Evolutionary conservation across 805 yeast species (phyloP).

Genomic region (Middelhovenomyces tepae): DNA sequence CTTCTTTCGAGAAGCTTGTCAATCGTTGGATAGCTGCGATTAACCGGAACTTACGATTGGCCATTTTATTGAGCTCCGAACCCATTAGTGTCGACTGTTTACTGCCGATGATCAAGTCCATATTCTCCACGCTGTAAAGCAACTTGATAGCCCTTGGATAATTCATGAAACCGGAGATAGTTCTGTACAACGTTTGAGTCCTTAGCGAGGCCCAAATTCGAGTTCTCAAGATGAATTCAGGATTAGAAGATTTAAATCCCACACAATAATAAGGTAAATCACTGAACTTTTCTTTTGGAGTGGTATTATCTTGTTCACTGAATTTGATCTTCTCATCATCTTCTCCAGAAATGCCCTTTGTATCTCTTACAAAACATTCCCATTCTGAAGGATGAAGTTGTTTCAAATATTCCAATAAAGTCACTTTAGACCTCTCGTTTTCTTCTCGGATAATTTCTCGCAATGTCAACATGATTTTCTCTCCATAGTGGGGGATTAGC

Average conservation of each 20-base stretch:
- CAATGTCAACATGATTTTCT: conserved; percentile 66
- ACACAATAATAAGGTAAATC: conserved; percentile 64
- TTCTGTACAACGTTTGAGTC: conserved; percentile 75
- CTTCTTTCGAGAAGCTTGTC: conserved; percentile 65
- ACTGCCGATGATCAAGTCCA: no score
- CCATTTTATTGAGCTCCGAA: conserved; percentile 45
- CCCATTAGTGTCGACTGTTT: no score
- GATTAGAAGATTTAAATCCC: conserved; percentile 62
- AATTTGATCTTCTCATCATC: conserved; percentile 13
- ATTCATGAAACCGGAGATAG: conserved; percentile 77
- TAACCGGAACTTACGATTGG: conserved; percentile 73
- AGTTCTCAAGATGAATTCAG: conserved; percentile 58
- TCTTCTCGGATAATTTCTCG: conserved; percentile 69
- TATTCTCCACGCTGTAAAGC: conserved; percentile 58
- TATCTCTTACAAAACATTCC: conserved; percentile 70
- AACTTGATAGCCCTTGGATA: conserved; percentile 66
- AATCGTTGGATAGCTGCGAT: conserved; percentile 82
- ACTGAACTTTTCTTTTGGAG: conserved; percentile 34
- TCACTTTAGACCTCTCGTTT: conserved; percentile 52
- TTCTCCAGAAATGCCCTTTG: conserved; percentile 34
- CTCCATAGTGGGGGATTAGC: conserved; percentile 78
- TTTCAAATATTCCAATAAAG: conserved; percentile 73
- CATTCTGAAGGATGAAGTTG: conserved; percentile 67
- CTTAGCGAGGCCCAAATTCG: conserved; percentile 83
- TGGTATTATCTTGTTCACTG: conserved; percentile 36